Base-by-base conservation (phyloP, 2,329 filamentous ascomycete genomes). In the Karstenula rhodostoma region DNA sequence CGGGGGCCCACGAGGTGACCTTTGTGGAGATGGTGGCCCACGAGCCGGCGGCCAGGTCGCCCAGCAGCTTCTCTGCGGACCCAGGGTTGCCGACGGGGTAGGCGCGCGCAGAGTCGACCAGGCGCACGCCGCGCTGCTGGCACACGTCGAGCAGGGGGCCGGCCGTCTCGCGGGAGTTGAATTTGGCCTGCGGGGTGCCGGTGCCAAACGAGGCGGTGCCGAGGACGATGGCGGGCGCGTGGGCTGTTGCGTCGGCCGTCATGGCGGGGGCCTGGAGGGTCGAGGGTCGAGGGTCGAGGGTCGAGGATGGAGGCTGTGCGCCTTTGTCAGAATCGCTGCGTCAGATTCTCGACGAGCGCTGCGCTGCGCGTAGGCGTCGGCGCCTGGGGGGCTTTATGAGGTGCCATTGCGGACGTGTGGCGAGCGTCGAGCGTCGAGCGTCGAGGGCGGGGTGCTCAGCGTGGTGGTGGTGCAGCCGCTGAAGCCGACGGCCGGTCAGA, bases 181-280 rank as follows among this genome's bases (percentile, higher is more conserved):
- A 58, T 29, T 58, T 58, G 25, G 57, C 57, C 49, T 58, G 57
- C 12, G 57, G 49, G 23, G 49, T 54, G 49, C 57, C 49, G 2
- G 40, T 47, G 25, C 57, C 57, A 54, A 58, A 58, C 3, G 57
- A 54, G 57, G 57, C 57, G 23, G 49, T 54, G 12, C 57, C 57
- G 22, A 58, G 44, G 35, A 58, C 57, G 22, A 58, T 15, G 46
- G 55, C 46, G 9, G 53, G 53, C 7, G 27, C 15, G 37, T 35
- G 17, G 35, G 51, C 10, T 17, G 51, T n/a, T 37, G n/a, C 40
- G 33, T 43, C 15, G 25, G 37, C 37, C 17, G 51, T 29, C 51
- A 54, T 54, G 49, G 32, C 35, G 49, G 33, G 25, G 23, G 22
- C 40, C 51, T 54, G 3, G 4, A n/a, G n/a, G 4, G 4, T 29